A percentile compares a stretch with the other conserved stretches of the same genome.
Conservation (phyloP, 192 early-diverging fungal genomes). For the Backusella tarrabulga region DNA sequence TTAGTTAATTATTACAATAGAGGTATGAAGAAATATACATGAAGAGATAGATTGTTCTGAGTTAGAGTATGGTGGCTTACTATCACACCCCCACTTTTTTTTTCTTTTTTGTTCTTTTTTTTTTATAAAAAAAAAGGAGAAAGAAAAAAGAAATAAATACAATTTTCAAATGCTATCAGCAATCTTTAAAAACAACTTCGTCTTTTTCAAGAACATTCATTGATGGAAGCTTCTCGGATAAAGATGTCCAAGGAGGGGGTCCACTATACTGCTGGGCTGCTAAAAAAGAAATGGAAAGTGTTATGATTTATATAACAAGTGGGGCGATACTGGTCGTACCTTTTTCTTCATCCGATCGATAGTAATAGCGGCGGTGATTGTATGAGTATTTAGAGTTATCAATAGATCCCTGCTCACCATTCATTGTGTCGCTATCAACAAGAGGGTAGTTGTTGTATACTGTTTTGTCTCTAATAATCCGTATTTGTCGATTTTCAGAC, state of each 20-base stretch:
- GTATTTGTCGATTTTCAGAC: background rate
- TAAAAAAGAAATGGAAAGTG: background rate
- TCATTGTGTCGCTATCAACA: background rate
- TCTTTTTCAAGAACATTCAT: constrained; percentile 2
- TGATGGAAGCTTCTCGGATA: constrained; percentile 3
- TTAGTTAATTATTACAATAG: background rate
- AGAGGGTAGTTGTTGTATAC: background rate
- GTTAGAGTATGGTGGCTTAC: background rate
- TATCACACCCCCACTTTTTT: background rate
- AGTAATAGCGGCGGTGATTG: background rate
- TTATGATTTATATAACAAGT: background rate
- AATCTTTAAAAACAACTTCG: background rate
- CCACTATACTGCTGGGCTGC: background rate
- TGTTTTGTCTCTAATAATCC: background rate
- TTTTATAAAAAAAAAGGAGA: background rate
- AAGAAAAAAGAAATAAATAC: background rate
- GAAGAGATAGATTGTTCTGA: background rate
- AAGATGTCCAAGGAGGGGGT: background rate
- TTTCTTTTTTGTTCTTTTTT: constrained; percentile 7
- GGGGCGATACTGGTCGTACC: background rate
- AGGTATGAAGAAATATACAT: background rate
- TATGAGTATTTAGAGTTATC: background rate
- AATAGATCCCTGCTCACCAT: background rate
- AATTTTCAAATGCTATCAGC: background rate
- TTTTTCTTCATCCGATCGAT: background rate